phyloP scores from a whole-genome alignment of 805 yeast species.

The Lachancea cidri region DNA sequence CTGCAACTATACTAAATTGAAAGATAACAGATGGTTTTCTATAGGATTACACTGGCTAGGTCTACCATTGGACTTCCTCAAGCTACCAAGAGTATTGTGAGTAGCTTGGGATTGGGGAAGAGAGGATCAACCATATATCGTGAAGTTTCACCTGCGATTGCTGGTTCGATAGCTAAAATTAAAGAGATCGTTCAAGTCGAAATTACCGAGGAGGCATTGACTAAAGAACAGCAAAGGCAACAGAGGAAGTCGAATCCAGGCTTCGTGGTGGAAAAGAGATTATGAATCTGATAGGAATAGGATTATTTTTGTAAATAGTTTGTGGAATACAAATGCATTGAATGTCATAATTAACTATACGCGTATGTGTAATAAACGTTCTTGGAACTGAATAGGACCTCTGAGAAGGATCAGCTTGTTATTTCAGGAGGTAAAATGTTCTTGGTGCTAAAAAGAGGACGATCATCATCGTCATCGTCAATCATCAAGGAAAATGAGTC shows the following conservation, averaged over 20 bases:
- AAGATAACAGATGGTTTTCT: constrained; percentile 40
- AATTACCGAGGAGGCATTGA: constrained; percentile 49
- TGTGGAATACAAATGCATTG: constrained; percentile 3
- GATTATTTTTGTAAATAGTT: constrained; percentile 9
- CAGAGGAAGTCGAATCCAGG: constrained; percentile 65
- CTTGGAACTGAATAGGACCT: background rate
- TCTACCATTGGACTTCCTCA: constrained; percentile 85
- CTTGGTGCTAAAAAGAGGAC: constrained; percentile 4
- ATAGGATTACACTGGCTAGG: constrained; percentile 69
- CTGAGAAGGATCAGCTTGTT: constrained; percentile 8
- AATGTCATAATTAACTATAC: background rate
- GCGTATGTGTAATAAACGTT: background rate
- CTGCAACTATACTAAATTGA: no score
- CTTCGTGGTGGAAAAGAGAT: constrained; percentile 42
- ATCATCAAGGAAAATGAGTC: constrained; percentile 35
- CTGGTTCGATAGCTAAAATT: constrained; percentile 77
- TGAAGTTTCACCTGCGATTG: constrained; percentile 67
- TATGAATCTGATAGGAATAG: constrained; percentile 9
- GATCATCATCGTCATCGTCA: constrained; percentile 30
- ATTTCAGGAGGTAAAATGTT: constrained; percentile 17
- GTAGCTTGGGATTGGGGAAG: constrained; percentile 66
- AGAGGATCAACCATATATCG: constrained; percentile 74
- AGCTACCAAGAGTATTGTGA: constrained; percentile 55
- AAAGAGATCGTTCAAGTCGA: constrained; percentile 86
- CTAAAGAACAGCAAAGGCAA: constrained; percentile 47